Base-by-base conservation (phyloP, 371 early-diverging fungal species). In the Mortierella sp. region DNA sequence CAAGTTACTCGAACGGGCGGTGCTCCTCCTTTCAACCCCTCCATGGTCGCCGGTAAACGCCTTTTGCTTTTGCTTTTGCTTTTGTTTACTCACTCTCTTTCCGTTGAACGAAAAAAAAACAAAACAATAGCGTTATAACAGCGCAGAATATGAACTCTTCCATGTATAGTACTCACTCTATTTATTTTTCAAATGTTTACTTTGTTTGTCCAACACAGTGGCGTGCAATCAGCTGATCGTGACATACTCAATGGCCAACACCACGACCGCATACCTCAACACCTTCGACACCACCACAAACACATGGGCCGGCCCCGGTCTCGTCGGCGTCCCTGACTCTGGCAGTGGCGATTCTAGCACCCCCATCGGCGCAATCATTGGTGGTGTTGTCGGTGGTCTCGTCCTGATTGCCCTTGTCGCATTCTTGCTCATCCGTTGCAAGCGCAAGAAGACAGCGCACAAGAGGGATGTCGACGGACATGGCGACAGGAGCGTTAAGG, bases 21-120 rank as follows among this genome's bases (percentile, higher is more conserved):
- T 41, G 77, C 56, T n/a, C 77, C 77, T 14, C 71, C 56, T 11
- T 76, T 76, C 77, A 54, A 29, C 21, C 29, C 77, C 43, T 51
- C 48, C 29, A 49, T 70, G 44, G 71, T 44, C 18, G 77, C 71
- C 35, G 49, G 49, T 49, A 49, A 49, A 16, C 0, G 21, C 0
- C 4, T 18, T 3, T 49, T 49, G 46, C 46, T 46, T 46, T 46
- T 46, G 7, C n/a, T n/a, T 46, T 46, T 46, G 46, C 5, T 49
- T 49, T 49, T 16, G 49, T 16, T 16, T 48, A 16, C 12, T 16
- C 1, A 4, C 49, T 48, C 18, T 48, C 49, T 49, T 18, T 49
- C 16, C 18, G 16, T 49, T 14, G 16, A 18, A 49, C 49, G 5
- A 16, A 5, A 21, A 49, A 18, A 18, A 46, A 46, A 46, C 2